A percentile compares a stretch with the other conserved stretches of the same genome.
phyloP scores from a whole-genome alignment of 305 asterid genomes.

The Ajuga reptans region DNA sequence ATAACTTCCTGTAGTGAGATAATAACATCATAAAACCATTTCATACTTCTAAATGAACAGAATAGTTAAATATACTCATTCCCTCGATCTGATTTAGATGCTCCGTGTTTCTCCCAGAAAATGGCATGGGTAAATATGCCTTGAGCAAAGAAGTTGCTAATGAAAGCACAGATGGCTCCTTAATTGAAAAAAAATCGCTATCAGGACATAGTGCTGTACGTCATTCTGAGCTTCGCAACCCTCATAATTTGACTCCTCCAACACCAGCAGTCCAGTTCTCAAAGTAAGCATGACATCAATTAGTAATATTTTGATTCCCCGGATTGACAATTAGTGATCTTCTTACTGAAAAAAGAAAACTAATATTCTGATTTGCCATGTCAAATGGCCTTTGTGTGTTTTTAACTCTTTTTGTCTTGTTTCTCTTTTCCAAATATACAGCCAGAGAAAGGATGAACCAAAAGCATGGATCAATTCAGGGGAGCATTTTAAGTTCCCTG shows the following conservation, averaged over 20 bases:
- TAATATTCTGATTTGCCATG: neutral
- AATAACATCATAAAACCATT: neutral
- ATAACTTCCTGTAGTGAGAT: neutral
- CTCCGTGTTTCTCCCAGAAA: conserved; percentile 33
- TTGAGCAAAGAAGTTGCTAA: conserved; percentile 29
- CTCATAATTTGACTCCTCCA: conserved; percentile 47
- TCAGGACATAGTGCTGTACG: conserved; percentile 23
- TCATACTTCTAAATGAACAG: neutral
- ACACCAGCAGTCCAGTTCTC: conserved; percentile 49
- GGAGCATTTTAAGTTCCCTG: conserved; percentile 41
- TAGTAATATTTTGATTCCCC: neutral
- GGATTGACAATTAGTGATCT: neutral
- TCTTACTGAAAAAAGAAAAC: neutral
- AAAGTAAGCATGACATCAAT: conserved; percentile 37
- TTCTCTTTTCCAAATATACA: conserved; percentile 14
- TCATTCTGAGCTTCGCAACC: conserved; percentile 28
- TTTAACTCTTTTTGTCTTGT: neutral
- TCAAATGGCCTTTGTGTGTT: neutral
- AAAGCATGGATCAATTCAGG: conserved; percentile 42
- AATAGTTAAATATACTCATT: neutral
- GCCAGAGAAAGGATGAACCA: conserved; percentile 46
- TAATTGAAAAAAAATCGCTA: conserved; percentile 18
- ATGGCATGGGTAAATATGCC: conserved; percentile 28
- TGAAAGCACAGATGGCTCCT: conserved; percentile 30
- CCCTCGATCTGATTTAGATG: conserved; percentile 22